Evolutionary conservation across 2,329 filamentous ascomycete species (phyloP), one percentile per base, ranked within the genome.

Genomic region (Aspergillus pseudonomiae): DNA sequence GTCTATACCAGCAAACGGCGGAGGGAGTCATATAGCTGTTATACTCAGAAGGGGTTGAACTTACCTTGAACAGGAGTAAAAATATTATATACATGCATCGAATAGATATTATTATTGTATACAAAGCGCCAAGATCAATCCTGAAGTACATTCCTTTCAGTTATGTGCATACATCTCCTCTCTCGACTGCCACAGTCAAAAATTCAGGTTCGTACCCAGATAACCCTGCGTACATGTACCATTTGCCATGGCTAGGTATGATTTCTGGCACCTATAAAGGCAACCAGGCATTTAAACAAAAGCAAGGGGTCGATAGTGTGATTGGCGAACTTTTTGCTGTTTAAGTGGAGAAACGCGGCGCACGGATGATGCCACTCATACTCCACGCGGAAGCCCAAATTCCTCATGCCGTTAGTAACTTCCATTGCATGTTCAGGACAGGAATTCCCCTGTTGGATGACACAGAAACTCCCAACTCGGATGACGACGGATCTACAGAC

Each of bases 151-250:
- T 41, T 41, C 39, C 7, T 19, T 39, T 14, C 6, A 12, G 34
- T n/a, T 9, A 19, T 3, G 16, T 41, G 2, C 34, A 36, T n/a
- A 16, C 7, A 16, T 41, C 19, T 9, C 39, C 39, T 41, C 16
- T 2, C 39, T 10, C 2, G 19, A 41, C 6, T 3, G 3, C 39
- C n/a, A 41, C 19, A 41, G 10, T 41, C 7, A n/a, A 41, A 9
- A 3, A 1, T 3, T 6, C 1, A 9, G 19, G 7, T 7, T n/a
- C 1, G 12, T n/a, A 10, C 7, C 2, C 9, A 19, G 39, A n/a
- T n/a, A n/a, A 10, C 4, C 39, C 39, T 41, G 2, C 9, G 16
- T n/a, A 4, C 19, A 41, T 14, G 3, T 41, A 4, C 19, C 6
- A 1, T 41, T 7, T 19, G 3, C 36, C 1, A 39, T 19, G 14